Base-by-base conservation (phyloP, 257 asterid species). In the Lycium barbarum region DNA sequence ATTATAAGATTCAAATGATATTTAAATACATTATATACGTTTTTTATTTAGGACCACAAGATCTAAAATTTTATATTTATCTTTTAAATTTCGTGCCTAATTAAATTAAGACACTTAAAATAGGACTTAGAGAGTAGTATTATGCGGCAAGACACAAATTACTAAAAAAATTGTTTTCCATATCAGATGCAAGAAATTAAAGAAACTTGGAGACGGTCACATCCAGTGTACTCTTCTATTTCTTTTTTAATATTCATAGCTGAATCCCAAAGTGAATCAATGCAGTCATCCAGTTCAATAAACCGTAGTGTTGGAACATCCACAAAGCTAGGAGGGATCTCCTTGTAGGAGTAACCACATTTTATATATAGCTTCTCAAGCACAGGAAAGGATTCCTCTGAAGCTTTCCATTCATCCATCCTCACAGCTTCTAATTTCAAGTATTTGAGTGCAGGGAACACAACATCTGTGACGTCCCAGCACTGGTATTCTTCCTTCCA, bases 381-480 rank as follows among this genome's bases (percentile, higher is more conserved):
- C 78, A 8, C 2, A 15, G 54, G 53, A 40, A 70, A 70, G 0
- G 53, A 70, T 70, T 40, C 15, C 14, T 38, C 78, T 17, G 78
- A 70, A 71, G 55, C 55, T 3, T 71, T 18, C 55, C 79, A 18
- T 70, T 40, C 9, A 14, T 17, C 53, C 15, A 2, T 17, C 45
- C 18, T 11, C n/a, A 33, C 1, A 17, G 0, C 0, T 3, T 0
- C 0, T 70, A 70, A 17, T 38, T 0, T n/a, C 33, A 70, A 70
- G 80, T 72, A 45, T 45, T 72, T 72, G 3, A 72, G 80, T n/a
- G n/a, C 38, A 72, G 18, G 38, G 58, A 72, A 72, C 58, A 18
- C 4, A 0, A 70, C 54, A 38, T 38, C 1, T 38, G 2, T 7
- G 14, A 70, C 14, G 0, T 70, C 78, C 78, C 33, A 70, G 1